Evolutionary conservation across 495 filamentous ascomycete genomes (phyloP), one percentile per base, ranked within the genome.

Genomic region (Collariella sp.): DNA sequence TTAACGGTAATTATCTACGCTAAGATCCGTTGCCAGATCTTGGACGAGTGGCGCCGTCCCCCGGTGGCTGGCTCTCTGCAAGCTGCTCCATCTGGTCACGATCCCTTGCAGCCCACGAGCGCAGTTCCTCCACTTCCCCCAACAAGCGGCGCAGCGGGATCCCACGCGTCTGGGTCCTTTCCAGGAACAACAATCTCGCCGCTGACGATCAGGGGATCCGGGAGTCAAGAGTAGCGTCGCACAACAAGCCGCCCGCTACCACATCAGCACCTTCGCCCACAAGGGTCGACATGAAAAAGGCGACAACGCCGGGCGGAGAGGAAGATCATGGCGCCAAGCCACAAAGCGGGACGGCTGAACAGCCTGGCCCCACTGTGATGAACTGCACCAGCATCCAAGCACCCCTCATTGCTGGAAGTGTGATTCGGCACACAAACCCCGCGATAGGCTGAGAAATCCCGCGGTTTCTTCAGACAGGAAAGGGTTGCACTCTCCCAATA

Each of bases 401-500:
- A 31, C 15, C 41, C 20, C 5, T n/a, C 20, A 44, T 3, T 7
- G 38, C 16, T 7, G n/a, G 2, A 18, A 10, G 20, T 12, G 26
- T 11, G 11, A 7, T 52, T 34, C 33, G 36, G n/a, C 26, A n/a
- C 40, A 11, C 24, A 19, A 4, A 19, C 54, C 26, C 26, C 39
- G 39, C 46, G 62, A 64, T 57, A 61, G 54, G 57, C 58, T 61
- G 62, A 62, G 22, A 54, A 52, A 58, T 61, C 55, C 60, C 62
- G 62, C 67, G 46, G 62, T 65, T 62, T 41, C 19, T 38, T 22
- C 13, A 11, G 5, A 19, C 58, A 48, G 16, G 59, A 66, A 55
- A 7, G 55, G 62, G 52, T 51, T 57, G 45, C 39, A 40, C n/a
- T n/a, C n/a, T 20, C 46, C 55, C 64, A 69, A 69, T 67, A 69